A percentile compares a stretch with the other conserved stretches of the same genome.
Conservation (phyloP, 352 stramenopile species). For the Pythium aristosporum region DNA sequence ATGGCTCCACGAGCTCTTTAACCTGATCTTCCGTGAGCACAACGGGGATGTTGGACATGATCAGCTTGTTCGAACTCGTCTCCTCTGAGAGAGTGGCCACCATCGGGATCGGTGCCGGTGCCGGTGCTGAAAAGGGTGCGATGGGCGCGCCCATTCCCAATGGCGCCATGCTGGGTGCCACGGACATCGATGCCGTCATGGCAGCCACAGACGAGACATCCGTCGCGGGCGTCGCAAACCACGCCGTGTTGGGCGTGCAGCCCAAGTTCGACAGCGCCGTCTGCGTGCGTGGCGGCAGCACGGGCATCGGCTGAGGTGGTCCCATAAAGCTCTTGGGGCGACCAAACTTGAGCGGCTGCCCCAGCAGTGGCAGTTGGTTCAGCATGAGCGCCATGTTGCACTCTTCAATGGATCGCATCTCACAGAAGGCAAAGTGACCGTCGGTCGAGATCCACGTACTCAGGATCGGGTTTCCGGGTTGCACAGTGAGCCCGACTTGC, state of each 20-base stretch:
- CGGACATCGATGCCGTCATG: slow-evolving; percentile 12
- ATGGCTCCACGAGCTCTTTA: slow-evolving; percentile 83
- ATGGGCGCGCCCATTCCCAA: slow-evolving; percentile 4
- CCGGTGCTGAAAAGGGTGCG: background rate
- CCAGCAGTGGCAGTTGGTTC: slow-evolving; percentile 78
- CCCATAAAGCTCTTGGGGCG: slow-evolving; percentile 82
- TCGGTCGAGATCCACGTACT: slow-evolving; percentile 87
- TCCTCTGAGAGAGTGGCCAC: background rate
- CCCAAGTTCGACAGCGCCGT: slow-evolving; percentile 80
- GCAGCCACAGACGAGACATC: slow-evolving; percentile 21
- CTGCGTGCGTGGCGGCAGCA: slow-evolving; percentile 64
- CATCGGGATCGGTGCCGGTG: background rate
- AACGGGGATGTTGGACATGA: slow-evolving; percentile 85
- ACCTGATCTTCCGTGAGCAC: slow-evolving; percentile 78
- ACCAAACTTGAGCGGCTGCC: slow-evolving; percentile 85
- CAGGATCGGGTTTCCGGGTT: slow-evolving; percentile 80
- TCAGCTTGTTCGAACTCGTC: slow-evolving; percentile 42
- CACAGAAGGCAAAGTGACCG: slow-evolving; percentile 85
- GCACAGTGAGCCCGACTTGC: slow-evolving; percentile 73
- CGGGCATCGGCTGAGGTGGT: slow-evolving; percentile 73
- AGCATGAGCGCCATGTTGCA: slow-evolving; percentile 83
- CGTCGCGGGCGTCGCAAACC: slow-evolving; percentile 49
- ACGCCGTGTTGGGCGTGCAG: slow-evolving; percentile 76
- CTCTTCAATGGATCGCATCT: slow-evolving; percentile 86
- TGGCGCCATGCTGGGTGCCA: background rate